Conservation (phyloP, 2,329 filamentous ascomycete species). For the Aspergillus aculeatinus region DNA sequence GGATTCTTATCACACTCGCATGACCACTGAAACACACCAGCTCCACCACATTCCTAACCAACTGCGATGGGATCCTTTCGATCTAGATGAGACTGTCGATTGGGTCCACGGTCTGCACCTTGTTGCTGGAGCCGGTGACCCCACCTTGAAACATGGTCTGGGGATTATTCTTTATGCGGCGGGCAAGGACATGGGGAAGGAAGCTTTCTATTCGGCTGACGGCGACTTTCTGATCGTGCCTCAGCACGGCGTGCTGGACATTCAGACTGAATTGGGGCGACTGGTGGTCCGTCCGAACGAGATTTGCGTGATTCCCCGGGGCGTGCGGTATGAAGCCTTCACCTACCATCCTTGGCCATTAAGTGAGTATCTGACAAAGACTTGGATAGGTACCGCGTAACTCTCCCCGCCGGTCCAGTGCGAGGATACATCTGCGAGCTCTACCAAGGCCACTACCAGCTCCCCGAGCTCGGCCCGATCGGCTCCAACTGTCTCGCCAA, state of each 20-base stretch:
- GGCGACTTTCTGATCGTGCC: conserved; percentile 75
- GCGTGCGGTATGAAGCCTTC: conserved; percentile 52
- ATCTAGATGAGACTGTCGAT: conserved; percentile 66
- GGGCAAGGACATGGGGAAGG: conserved; percentile 72
- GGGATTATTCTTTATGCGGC: conserved; percentile 80
- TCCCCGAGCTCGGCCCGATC: conserved; percentile 72
- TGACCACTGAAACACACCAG: conserved; percentile 46
- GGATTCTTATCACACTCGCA: conserved; percentile 47
- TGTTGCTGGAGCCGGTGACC: conserved; percentile 76
- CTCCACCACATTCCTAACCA: conserved; percentile 78
- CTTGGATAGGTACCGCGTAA: conserved; percentile 61
- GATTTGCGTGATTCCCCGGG: conserved; percentile 73
- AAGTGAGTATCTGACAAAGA: background rate
- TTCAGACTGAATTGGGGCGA: conserved; percentile 73
- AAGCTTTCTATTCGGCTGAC: conserved; percentile 82
- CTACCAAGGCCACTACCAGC: conserved; percentile 69
- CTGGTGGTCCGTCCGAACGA: conserved; percentile 75
- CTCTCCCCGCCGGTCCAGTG: conserved; percentile 60
- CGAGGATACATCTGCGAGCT: conserved; percentile 75
- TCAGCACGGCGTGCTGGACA: conserved; percentile 71
- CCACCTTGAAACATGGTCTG: conserved; percentile 73
- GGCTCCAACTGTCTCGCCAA: conserved; percentile 75
- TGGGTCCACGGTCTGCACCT: conserved; percentile 70
- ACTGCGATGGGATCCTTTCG: conserved; percentile 76
- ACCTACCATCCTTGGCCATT: background rate